These are phyloP conservation scores for Urostyla sp. DNA, from an alignment of 73 alveolate species.

Conservation along the genomic window DNA sequence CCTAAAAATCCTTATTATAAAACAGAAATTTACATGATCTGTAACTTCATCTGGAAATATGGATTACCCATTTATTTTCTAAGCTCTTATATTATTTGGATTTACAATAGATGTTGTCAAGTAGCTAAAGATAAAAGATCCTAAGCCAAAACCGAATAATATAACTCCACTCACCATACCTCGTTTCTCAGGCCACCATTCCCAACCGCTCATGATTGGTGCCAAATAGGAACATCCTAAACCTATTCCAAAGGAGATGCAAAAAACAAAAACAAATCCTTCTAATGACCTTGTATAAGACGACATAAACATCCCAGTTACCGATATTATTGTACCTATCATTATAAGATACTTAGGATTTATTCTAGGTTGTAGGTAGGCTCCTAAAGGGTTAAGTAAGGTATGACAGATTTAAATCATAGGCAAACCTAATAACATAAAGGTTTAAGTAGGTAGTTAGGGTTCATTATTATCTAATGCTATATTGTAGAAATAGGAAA, in stretches of 20 bases:
- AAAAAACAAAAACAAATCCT: conserved; percentile 43
- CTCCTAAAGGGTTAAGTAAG: conserved; percentile 62
- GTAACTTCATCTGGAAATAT: conserved; percentile 47
- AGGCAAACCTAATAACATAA: not conserved
- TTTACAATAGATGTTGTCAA: conserved; percentile 66
- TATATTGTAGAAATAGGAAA: conserved; percentile 19
- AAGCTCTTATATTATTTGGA: conserved; percentile 56
- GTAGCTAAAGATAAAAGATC: conserved; percentile 60
- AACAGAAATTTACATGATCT: conserved; percentile 5
- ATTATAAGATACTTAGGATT: conserved; percentile 34
- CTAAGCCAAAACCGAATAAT: conserved; percentile 70
- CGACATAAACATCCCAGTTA: conserved; percentile 41
- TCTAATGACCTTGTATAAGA: conserved; percentile 13
- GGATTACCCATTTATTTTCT: conserved; percentile 33
- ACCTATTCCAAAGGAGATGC: conserved; percentile 41
- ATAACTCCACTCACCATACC: conserved; percentile 67
- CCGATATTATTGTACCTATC: conserved; percentile 55
- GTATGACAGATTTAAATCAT: no score
- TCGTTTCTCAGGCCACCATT: conserved; percentile 45
- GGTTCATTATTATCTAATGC: not conserved
- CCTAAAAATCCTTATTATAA: conserved; percentile 40
- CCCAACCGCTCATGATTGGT: conserved; percentile 72
- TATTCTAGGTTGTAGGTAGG: conserved; percentile 9
- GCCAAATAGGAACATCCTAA: conserved; percentile 65
- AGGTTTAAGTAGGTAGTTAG: conserved; percentile 31